Evolutionary conservation across 179 eudicot genomes (phyloP), one percentile per base, ranked within the genome.

Genomic region (Heliamphora pulchella): DNA sequence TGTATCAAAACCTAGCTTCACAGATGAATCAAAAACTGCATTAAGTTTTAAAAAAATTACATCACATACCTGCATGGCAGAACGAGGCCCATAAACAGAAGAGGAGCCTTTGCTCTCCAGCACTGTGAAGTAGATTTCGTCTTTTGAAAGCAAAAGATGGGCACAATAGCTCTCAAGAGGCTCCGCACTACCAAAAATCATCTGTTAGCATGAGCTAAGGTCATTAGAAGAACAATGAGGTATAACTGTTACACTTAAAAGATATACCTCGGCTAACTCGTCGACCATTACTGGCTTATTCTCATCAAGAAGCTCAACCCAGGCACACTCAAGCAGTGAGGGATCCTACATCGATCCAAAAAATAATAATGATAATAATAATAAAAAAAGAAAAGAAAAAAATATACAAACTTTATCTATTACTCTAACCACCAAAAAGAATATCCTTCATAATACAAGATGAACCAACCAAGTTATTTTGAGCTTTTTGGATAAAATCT

Each of bases 81-180:
- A 71, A 67, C 98, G 92, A 64, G 98, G 98, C 51, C 88, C 85
- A 85, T 91, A 95, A 85, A 93, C 85, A 80, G 90, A 83, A 82
- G 63, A 81, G 77, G 86, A 85, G 71, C 97, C 93, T 87, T 82
- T 91, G 71, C 82, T 87, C 80, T 91, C 94, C 81, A 89, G 77
- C 62, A 86, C 76, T 41, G 97, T 87, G 88, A 95, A 95, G 86
- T 95, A 95, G 51, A 93, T 76, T 72, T 95, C 96, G 87, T 93
- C 98, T 79, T 87, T 89, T 64, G 98, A 91, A 78, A 95, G 88
- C 86, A 95, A 84, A 22, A 89, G 86, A 86, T 95, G 97, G 61
- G 98, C 92, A 84, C 94, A 91, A 82, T 95, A 95, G 90, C 97
- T 92, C 86, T 93, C 97, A 74, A 93, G 90, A 81, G 98, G 96